A percentile compares a stretch with the other conserved stretches of the same genome.
Conservation (phyloP, 2,329 filamentous ascomycete species). For the Ramularia collo-cygni region DNA sequence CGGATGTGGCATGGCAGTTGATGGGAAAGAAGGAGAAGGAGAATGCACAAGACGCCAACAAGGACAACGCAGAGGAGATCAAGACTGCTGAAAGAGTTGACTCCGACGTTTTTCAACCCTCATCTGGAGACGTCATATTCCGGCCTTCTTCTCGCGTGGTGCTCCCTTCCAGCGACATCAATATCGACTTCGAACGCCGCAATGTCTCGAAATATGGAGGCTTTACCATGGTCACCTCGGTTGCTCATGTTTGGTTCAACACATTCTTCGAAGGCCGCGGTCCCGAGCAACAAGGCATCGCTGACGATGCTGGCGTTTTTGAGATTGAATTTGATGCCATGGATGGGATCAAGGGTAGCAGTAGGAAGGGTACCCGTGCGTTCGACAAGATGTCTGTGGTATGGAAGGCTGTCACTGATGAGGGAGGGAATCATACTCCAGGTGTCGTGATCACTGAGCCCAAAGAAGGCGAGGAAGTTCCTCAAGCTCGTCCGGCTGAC, state of each 20-base stretch:
- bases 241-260: constrained; percentile 98
- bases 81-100: constrained; percentile 17
- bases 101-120: constrained; percentile 33
- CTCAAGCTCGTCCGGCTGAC: constrained; percentile 62
- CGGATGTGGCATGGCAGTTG: constrained; percentile 40
- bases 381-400: constrained; percentile 79
- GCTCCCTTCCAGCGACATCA: constrained; percentile 76
- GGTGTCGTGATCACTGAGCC: constrained; percentile 57
- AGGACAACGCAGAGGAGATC: constrained; percentile 14
- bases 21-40: constrained; percentile 30
- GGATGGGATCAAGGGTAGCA: constrained; percentile 91
- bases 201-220: constrained; percentile 70
- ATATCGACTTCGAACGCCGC: constrained; percentile 80
- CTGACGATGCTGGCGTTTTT: constrained; percentile 64
- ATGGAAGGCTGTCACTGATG: constrained; percentile 53
- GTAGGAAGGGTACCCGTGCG: constrained; percentile 70
- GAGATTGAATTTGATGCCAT: constrained; percentile 69
- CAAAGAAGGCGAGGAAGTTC: constrained; percentile 58
- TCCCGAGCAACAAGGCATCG: constrained; percentile 58
- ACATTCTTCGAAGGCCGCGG: constrained; percentile 81
- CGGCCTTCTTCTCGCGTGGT: constrained; percentile 62
- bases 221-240: constrained; percentile 81
- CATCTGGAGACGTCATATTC: constrained; percentile 70
- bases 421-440: constrained; percentile 18
- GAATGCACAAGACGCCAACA: not conserved